Evolutionary conservation across 768 basidiomycete genomes (phyloP), one percentile per base, ranked within the genome.

Genomic region (Jaapia argillacea): DNA sequence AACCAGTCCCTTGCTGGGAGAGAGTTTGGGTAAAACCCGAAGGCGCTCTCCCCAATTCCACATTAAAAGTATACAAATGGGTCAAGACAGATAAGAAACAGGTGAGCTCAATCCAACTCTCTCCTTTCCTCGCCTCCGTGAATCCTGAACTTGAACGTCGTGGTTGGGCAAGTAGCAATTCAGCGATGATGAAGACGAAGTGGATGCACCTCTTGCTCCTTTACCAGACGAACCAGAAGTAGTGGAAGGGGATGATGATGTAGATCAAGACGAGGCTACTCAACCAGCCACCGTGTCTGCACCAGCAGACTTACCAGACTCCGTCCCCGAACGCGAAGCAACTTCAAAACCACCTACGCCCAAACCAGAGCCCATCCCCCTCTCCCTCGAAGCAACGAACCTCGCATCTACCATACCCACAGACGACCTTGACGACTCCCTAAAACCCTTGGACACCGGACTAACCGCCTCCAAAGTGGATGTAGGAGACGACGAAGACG

Each of bases 1-100:
- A 85, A 54, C 87, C 87, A 5, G 87, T 89, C n/a, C 75, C 71
- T 22, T 85, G 80, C 50, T 91, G 86, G 87, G 85, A 89, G 62
- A 85, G 81, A 62, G 66, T 70, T 26, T 85, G 84, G 84, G 67
- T 74, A 7, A 59, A 69, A 10, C 74, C 81, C 26, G 80, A 80
- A 45, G 68, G 66, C 43, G 64, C 74, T 20, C 53, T 74, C 14
- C 59, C 75, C 21, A 73, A 73, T 22, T 73, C 85, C 18, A 71
- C 66, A 18, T 61, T 89, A 39, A 81, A 78, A 54, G 69, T 87
- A 20, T 75, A 71, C 54, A 81, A 79, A 56, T 90, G 87, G 87
- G 75, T 82, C 7, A 83, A 80, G 57, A 85, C 85, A 12, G 83
- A 88, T 45, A 84, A 79, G 59, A 68, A 68, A 38, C 87, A 86